phyloP scores from a whole-genome alignment of 2,329 filamentous ascomycete genomes.

The Pseudogymnoascus sp. region DNA sequence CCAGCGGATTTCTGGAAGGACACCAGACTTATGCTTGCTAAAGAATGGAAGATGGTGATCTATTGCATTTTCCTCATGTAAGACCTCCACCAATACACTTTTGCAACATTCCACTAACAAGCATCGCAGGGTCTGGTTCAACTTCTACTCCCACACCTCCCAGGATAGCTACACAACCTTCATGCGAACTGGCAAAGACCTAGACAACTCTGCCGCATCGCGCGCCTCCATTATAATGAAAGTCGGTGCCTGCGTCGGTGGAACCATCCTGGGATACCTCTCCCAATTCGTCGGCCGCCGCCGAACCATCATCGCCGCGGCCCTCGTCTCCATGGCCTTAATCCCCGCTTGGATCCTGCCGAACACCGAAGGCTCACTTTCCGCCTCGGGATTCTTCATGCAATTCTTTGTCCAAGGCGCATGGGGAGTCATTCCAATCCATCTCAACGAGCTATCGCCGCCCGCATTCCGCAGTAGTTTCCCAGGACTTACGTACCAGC shows the following conservation, averaged over 20 bases:
- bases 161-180: slow-evolving; percentile 80
- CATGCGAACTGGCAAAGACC: slow-evolving; percentile 65
- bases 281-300: slow-evolving; percentile 63
- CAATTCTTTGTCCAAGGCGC: slow-evolving; percentile 71
- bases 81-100: slow-evolving; percentile 31
- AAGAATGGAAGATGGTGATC: slow-evolving; percentile 70
- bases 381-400: slow-evolving; percentile 75
- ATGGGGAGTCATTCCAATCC: slow-evolving; percentile 62
- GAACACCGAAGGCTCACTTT: slow-evolving; percentile 52
- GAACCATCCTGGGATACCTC: slow-evolving; percentile 57
- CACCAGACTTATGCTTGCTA: slow-evolving; percentile 57
- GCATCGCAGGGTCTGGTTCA: slow-evolving; percentile 38
- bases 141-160: slow-evolving; percentile 70
- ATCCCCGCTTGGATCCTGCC: slow-evolving; percentile 77
- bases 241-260: slow-evolving; percentile 62
- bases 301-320: slow-evolving; percentile 58
- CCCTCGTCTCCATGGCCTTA: slow-evolving; percentile 57
- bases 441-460: slow-evolving; percentile 64
- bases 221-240: slow-evolving; percentile 80
- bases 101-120: slow-evolving; percentile 19
- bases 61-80: slow-evolving; percentile 72
- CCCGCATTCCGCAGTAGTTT: slow-evolving; percentile 61
- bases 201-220: slow-evolving; percentile 56
- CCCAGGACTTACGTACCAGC: slow-evolving; percentile 62
- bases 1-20: slow-evolving; percentile 60